These are phyloP conservation scores for Omphalea diandra DNA, from an alignment of 441 rosid genomes.

Conservation along the genomic window DNA sequence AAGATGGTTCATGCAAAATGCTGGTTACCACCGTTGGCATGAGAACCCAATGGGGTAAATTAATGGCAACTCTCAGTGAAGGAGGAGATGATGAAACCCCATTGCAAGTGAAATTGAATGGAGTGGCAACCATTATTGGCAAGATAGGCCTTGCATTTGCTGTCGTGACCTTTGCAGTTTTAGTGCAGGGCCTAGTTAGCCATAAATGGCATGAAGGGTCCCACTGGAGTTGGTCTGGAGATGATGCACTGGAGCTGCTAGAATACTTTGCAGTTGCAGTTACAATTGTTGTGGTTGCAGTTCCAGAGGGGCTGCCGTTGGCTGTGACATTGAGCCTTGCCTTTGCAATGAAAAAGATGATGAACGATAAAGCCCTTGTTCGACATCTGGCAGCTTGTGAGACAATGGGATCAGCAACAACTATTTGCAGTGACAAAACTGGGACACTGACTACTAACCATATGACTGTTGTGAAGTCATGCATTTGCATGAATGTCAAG, in stretches of 20 bases:
- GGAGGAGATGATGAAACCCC: conserved; percentile 52
- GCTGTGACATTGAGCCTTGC: conserved; percentile 58
- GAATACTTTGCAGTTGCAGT: conserved; percentile 42
- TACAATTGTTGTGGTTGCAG: conserved; percentile 58
- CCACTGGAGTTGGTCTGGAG: conserved; percentile 28
- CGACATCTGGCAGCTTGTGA: conserved; percentile 53
- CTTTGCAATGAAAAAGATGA: conserved; percentile 60
- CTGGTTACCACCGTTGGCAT: conserved; percentile 50
- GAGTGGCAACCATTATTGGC: conserved; percentile 48
- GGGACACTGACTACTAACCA: conserved; percentile 44
- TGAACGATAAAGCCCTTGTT: conserved; percentile 49
- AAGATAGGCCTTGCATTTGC: conserved; percentile 46
- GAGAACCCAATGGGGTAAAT: conserved; percentile 53
- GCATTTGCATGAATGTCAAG: conserved; percentile 42
- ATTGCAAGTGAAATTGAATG: conserved; percentile 44
- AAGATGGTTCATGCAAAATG: conserved; percentile 49
- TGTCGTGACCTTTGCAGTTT: conserved; percentile 39
- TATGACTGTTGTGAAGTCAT: conserved; percentile 45
- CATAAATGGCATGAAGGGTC: conserved; percentile 30
- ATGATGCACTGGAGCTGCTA: conserved; percentile 35
- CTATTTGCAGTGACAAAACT: conserved; percentile 52
- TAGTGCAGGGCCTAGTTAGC: conserved; percentile 39
- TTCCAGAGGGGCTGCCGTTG: conserved; percentile 59
- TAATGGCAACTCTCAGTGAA: conserved; percentile 46
- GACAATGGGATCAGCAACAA: conserved; percentile 57